Base-by-base conservation (phyloP, 2,329 filamentous ascomycete species). In the Paraphaeosphaeria minitans region DNA sequence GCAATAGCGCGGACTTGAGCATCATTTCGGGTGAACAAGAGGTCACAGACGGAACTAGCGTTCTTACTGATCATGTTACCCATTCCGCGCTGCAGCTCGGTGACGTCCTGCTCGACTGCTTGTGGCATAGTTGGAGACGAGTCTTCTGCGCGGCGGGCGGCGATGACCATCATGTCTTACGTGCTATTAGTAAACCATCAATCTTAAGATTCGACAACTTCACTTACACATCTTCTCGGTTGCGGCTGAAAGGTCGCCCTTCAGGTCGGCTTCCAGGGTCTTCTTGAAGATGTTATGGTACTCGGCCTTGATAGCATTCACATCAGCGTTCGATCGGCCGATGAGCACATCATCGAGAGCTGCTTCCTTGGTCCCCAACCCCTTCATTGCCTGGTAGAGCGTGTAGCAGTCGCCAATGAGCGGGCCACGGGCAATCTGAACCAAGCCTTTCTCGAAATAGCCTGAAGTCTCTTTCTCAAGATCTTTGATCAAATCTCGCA, bases 331-430 rank as follows among this genome's bases (percentile, higher is more conserved):
- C 37, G 88, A 90, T 37, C 94, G 86, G 9, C 88, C 84, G 4
- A 97, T 85, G 2, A 98, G 83, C 6, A 97, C 84, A 67, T 98
- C 94, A 74, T 97, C 95, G 51, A 99, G 82, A 1, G 95, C 82
- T 55, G 82, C 81, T 73, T 98, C 94, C 69, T 96, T 96, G 0
- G 94, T 98, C 8, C 95, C 95, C 0, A 87, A 74, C 0, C 94
- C 93, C 50, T 87, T 82, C 80, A 97, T 87, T 1, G 92, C 89
- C 1, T 89, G 83, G 69, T 88, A 82, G 9, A 95, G 79, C 54
- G 87, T 84, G 69, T 88, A 82, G 4, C 89, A 89, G 74, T 98
- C 94, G 62, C 92, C 84, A 50, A 87, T 80, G 10, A 97, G 82
- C 0, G 94, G 95, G 0, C 95, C 95, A 2, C 91, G 86, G 3